Conservation (phyloP, 371 early-diverging fungal genomes). For the Haplosporangium sp. region DNA sequence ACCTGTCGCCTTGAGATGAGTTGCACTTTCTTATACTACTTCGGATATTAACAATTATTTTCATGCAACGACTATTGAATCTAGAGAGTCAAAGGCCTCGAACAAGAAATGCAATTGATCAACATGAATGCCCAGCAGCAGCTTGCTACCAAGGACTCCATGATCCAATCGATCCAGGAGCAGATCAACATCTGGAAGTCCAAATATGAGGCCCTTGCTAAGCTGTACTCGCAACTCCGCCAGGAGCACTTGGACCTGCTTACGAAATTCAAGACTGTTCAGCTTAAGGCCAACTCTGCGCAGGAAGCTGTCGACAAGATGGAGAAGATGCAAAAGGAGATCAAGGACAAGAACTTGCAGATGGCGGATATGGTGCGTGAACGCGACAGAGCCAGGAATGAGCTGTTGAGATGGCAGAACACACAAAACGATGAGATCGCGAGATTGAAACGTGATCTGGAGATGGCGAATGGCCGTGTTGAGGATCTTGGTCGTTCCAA, state of each 20-base stretch:
- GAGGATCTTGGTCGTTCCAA: conserved; percentile 82
- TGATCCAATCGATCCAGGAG: conserved; percentile 82
- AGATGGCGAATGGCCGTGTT: conserved; percentile 77
- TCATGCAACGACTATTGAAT: not conserved
- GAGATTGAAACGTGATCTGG: conserved; percentile 82
- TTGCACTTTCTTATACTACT: not conserved
- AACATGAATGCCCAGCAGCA: conserved; percentile 74
- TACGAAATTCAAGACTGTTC: conserved; percentile 85
- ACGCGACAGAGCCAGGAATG: conserved; percentile 83
- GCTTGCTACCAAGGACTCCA: conserved; percentile 78
- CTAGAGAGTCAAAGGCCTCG: conserved; percentile 75
- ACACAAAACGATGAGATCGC: conserved; percentile 83
- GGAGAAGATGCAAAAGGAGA: conserved; percentile 82
- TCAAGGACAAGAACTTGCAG: conserved; percentile 84
- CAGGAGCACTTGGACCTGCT: conserved; percentile 96
- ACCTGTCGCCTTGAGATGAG: not conserved
- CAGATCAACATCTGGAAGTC: conserved; percentile 88
- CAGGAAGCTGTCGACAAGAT: conserved; percentile 79
- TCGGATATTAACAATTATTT: conserved; percentile 1
- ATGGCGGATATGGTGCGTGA: conserved; percentile 86
- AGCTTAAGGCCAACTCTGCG: conserved; percentile 84
- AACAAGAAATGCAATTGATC: conserved; percentile 84
- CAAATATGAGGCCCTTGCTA: conserved; percentile 93
- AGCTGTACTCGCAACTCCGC: conserved; percentile 93
- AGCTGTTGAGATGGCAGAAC: conserved; percentile 73